Base-by-base conservation (phyloP, 768 basidiomycete genomes). In the Rhodotorula taiwanensis region DNA sequence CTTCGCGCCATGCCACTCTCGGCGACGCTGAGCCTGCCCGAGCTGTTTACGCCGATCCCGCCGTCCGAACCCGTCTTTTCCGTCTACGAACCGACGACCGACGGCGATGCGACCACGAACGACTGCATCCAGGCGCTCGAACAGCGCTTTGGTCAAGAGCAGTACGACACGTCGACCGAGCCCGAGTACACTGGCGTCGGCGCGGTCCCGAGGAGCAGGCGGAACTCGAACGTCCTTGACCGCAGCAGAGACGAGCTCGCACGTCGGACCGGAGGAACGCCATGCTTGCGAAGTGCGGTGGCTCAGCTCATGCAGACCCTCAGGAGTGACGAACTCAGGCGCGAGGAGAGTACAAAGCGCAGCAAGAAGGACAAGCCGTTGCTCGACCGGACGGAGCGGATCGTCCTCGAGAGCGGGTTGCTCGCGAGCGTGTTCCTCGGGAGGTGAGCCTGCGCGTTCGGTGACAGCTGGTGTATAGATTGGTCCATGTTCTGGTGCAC, bases 351-450 rank as follows among this genome's bases (percentile, higher is more conserved):
- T 39, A 6, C 25, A 41, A 18, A 48, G 27, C 14, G 52, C 25
- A 31, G 33, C n/a, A 11, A 11, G 31, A n/a, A n/a, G n/a, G n/a
- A n/a, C 7, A 48, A 2, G 11, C 39, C 56, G 11, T 48, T 47
- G 15, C 5, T 62, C 2, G 53, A 39, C 15, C 27, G 52, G 44
- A 59, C 45, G 21, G 60, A 4, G 34, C 42, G 43, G 43, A 50
- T 67, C 27, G 42, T 55, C 7, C 5, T 39, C 21, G 66, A 67
- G 47, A 43, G 66, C 8, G 33, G 23, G 18, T 15, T 67, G 50
- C 25, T 67, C n/a, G 48, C 41, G 33, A 49, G 45, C 15, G 10
- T 62, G 1, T 62, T 67, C 25, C 31, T 62, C 33, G 66, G 66
- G 7, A 30, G 49, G 66, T 59, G 25, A 6, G 54, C 48, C n/a